Base-by-base conservation (phyloP, 441 rosid genomes). In the Corymbia calophylla region DNA sequence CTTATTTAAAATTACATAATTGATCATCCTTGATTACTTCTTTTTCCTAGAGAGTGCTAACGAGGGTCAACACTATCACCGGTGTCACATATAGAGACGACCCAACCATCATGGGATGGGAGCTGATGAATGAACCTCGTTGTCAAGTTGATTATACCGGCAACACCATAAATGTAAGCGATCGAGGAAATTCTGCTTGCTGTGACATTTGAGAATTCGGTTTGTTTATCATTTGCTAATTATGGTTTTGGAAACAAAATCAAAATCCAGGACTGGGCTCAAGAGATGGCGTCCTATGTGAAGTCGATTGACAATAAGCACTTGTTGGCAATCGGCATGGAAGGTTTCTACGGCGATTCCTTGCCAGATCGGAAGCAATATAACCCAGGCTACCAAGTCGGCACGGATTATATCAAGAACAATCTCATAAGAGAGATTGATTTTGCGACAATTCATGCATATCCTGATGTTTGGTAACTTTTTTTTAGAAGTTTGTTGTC, bases 21-120 rank as follows among this genome's bases (percentile, higher is more conserved):
- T 35, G 49, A 51, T 9, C 77, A 60, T 25, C 19, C 49, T 85
- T 18, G 80, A 18, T 39, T 11, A n/a, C 60, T 9, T 29, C 44
- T 84, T 55, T 15, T 25, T 47, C 35, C 35, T 92, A 93, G 95
- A 94, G 87, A 62, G 91, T 95, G 54, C 91, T 94, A 80, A 92
- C 94, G 18, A 93, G 95, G 91, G 89, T 92, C 68, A 94, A 93
- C 73, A 93, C 94, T 7, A 86, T 93, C 32, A 93, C 95, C 14
- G 80, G 92, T 70, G 88, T 92, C 29, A 93, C 92, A 49, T 94
- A 96, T 89, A 93, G 91, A 88, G 95, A 94, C 44, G 97, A 96
- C 23, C 93, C 95, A 12, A 87, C 94, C 9, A 93, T 94, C 88
- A 95, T 96, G 95, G 97, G 91, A n/a, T 95, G 97, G 97, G 97